phyloP scores from a whole-genome alignment of 192 early-diverging fungal genomes.

The Blastocladiella britannica region DNA sequence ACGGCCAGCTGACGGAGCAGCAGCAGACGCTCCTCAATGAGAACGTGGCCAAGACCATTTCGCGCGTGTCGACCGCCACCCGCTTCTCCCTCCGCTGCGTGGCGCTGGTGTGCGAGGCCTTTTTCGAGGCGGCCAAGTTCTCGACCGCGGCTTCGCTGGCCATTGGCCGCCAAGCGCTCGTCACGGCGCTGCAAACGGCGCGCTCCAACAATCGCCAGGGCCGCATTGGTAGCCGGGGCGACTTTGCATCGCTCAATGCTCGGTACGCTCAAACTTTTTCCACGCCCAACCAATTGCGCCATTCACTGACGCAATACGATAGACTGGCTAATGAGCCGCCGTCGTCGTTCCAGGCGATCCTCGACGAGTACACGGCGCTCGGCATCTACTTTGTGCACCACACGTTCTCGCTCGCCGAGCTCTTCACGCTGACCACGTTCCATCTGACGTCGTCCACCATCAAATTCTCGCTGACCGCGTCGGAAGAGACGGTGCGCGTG shows the following conservation, averaged over 20 bases:
- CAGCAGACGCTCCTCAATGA: constrained; percentile 27
- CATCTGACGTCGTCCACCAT: constrained; percentile 57
- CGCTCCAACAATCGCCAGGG: constrained; percentile 26
- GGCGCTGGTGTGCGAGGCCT: constrained; percentile 32
- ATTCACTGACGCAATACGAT: too few relatives aligned
- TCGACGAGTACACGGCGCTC: constrained; percentile 40
- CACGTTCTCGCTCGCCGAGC: constrained; percentile 51
- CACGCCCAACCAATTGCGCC: too few relatives aligned
- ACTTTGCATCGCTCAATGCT: constrained; percentile 4
- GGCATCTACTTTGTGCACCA: constrained; percentile 42
- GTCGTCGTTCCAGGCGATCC: constrained; percentile 17
- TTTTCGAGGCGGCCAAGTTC: constrained; percentile 38
- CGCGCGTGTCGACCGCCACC: constrained; percentile 33
- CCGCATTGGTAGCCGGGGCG: constrained; percentile 12
- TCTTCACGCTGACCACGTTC: constrained; percentile 55
- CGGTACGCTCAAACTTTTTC: neutral
- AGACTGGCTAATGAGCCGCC: too few relatives aligned
- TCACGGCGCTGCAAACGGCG: constrained; percentile 36
- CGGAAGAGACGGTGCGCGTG: constrained; percentile 72
- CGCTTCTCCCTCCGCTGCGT: constrained; percentile 36
- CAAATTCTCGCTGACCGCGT: constrained; percentile 45
- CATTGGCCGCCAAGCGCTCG: constrained; percentile 27
- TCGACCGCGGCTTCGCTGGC: constrained; percentile 32
- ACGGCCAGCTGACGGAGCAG: constrained; percentile 4
- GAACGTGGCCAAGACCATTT: constrained; percentile 31